These are phyloP conservation scores for Neospora caninum DNA, from an alignment of 169 alveolate genomes.

Conservation along the genomic window DNA sequence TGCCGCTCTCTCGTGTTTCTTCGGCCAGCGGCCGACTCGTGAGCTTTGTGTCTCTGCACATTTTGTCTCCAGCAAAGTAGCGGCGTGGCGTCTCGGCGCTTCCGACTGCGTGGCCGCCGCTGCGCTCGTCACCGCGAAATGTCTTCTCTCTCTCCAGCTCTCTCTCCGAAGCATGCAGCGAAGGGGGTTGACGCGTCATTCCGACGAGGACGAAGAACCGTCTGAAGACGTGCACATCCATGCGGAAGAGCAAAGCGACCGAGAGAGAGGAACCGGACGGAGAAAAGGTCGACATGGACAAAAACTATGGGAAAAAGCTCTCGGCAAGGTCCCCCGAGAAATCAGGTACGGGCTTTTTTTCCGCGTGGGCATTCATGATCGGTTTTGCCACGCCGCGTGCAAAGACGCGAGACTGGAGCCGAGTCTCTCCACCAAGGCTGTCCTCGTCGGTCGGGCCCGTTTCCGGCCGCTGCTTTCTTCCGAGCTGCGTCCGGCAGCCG, in stretches of 20 bases:
- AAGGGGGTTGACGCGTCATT: background rate
- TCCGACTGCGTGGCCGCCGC: conserved; percentile 8
- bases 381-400: too few species aligned
- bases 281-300: background rate
- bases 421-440: too few species aligned
- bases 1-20: too few species aligned
- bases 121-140: conserved; percentile 7
- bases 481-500: too few species aligned
- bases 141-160: background rate
- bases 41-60: too few species aligned
- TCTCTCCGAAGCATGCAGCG: background rate
- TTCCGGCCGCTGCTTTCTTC: too few species aligned
- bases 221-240: background rate
- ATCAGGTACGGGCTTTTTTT: background rate
- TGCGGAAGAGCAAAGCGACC: background rate
- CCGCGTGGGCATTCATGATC: too few species aligned
- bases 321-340: conserved; percentile 3
- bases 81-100: background rate
- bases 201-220: background rate
- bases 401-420: too few species aligned
- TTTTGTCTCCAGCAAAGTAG: background rate
- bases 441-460: too few species aligned
- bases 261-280: background rate
- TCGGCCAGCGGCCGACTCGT: too few species aligned
- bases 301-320: background rate